phyloP scores from a whole-genome alignment of 331 rosid species.

The Telfairia occidentalis region DNA sequence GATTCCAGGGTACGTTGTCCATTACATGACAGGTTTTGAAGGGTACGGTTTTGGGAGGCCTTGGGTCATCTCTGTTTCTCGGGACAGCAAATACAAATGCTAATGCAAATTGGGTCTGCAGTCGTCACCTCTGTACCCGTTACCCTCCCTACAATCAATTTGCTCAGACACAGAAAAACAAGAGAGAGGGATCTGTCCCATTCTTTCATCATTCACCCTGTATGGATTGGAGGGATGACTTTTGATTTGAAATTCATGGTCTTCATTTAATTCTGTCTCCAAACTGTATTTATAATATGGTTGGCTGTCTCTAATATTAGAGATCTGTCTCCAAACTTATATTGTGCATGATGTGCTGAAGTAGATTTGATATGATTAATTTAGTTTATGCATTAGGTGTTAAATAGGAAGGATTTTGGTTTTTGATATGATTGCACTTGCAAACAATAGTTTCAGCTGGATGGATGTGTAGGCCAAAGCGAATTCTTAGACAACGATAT shows the following conservation, averaged over 20 bases:
- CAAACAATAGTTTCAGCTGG: neutral
- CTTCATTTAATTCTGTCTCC: neutral
- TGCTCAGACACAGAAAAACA: conserved; percentile 15
- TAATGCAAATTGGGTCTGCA: conserved; percentile 36
- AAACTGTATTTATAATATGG: neutral
- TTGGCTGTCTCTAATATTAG: neutral
- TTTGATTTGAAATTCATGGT: conserved; percentile 5
- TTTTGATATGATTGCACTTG: neutral
- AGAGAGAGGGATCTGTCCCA: conserved; percentile 8
- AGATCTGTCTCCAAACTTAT: neutral
- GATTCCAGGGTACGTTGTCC: conserved; percentile 38
- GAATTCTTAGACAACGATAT: neutral
- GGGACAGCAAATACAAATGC: conserved; percentile 36
- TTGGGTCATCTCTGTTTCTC: conserved; percentile 63
- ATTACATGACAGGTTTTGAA: conserved; percentile 12
- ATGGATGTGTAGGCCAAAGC: neutral
- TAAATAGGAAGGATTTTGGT: neutral
- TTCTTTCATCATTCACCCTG: conserved; percentile 11
- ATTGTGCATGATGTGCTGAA: neutral
- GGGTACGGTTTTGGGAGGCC: conserved; percentile 42
- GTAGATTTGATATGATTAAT: neutral
- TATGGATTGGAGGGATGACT: neutral
- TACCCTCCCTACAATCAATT: conserved; percentile 28
- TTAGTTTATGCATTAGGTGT: neutral
- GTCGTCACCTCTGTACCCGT: conserved; percentile 41